Percentiles rank a stretch among this genome's conserved stretches.
Conservation (phyloP, 2,329 filamentous ascomycete species). For the Colletotrichum camelliae region DNA sequence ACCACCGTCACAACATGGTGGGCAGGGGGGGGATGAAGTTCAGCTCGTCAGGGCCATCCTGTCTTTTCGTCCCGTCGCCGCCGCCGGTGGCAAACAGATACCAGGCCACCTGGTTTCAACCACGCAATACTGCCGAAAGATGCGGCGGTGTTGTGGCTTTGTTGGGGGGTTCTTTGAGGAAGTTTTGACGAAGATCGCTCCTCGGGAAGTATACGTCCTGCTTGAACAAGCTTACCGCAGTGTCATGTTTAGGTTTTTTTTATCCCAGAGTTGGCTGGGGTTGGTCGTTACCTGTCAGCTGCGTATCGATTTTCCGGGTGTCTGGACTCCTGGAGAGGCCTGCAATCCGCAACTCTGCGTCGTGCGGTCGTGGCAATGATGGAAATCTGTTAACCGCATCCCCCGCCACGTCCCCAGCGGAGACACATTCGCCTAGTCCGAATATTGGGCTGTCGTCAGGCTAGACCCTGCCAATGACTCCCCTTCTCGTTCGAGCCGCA, state of each 20-base stretch:
- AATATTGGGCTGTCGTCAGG: not conserved
- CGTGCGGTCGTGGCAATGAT: slow-evolving; percentile 5
- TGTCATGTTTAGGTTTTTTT: not conserved
- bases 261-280: not conserved
- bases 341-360: not conserved
- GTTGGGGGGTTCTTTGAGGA: not conserved
- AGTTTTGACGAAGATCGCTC: not conserved
- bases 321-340: not conserved
- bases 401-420: not conserved
- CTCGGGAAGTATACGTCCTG: not conserved
- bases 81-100: slow-evolving; percentile 8
- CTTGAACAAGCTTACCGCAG: not conserved
- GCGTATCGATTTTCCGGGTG: not conserved
- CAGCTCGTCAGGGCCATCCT: slow-evolving; percentile 3
- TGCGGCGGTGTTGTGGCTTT: not conserved
- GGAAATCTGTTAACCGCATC: not conserved
- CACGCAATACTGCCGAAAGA: not conserved
- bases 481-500: not conserved
- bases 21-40: not conserved
- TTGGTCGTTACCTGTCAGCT: not conserved
- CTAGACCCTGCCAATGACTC: not conserved
- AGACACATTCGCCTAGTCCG: not conserved
- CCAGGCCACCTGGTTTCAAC: slow-evolving; percentile 3
- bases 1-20: not conserved
- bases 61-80: not conserved